phyloP scores from a whole-genome alignment of 768 basidiomycete species.

The Lactarius indigo region DNA sequence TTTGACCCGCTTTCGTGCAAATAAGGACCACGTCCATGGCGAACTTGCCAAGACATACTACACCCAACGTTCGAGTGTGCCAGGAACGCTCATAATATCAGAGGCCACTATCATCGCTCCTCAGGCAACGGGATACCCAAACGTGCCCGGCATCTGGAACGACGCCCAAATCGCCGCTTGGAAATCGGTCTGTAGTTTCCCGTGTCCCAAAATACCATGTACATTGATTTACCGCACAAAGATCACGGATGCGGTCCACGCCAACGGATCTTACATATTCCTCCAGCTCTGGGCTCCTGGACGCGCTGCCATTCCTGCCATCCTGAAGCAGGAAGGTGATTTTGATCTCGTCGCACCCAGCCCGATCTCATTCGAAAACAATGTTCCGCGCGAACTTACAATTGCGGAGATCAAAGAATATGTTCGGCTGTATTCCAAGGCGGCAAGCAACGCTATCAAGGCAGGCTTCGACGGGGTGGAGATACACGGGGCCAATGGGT shows the following conservation, averaged over 20 bases:
- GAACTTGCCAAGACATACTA: conserved; percentile 46
- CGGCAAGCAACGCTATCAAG: conserved; percentile 37
- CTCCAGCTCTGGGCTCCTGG: conserved; percentile 59
- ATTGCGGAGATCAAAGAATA: conserved; percentile 29
- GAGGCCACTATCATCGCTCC: conserved; percentile 54
- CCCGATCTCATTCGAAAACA: conserved; percentile 37
- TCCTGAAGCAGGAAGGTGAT: conserved; percentile 38
- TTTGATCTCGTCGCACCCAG: conserved; percentile 27
- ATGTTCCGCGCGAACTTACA: conserved; percentile 29
- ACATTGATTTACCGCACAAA: conserved; percentile 30
- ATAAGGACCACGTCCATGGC: conserved; percentile 35
- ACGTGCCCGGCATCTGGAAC: conserved; percentile 63
- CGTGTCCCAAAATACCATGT: no score
- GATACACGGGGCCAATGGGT: conserved; percentile 32
- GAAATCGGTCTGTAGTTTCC: conserved; percentile 38
- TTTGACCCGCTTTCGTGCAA: conserved; percentile 44
- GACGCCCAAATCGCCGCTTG: conserved; percentile 52
- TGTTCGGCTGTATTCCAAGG: conserved; percentile 30
- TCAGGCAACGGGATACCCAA: conserved; percentile 44
- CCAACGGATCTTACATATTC: conserved; percentile 48
- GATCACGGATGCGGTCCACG: conserved; percentile 57
- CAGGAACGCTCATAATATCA: conserved; percentile 54
- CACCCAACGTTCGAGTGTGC: conserved; percentile 41
- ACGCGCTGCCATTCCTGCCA: conserved; percentile 35
- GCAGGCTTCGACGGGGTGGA: conserved; percentile 45